Base-by-base conservation (phyloP, 768 basidiomycete species). In the Asterophora lycoperdoides region DNA sequence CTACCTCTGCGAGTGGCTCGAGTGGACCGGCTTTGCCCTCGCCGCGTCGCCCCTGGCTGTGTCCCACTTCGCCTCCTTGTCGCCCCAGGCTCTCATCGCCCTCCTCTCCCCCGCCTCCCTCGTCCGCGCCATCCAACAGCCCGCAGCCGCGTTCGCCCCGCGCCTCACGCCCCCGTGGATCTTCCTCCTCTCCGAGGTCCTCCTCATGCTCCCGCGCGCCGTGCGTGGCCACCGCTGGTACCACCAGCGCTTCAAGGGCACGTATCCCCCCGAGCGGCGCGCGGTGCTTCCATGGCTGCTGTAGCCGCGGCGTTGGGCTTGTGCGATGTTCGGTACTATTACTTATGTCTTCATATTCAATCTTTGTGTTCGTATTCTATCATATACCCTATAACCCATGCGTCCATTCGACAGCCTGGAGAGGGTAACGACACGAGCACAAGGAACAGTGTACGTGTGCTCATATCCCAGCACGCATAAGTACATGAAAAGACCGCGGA, bases 1-100 rank as follows among this genome's bases (percentile, higher is more conserved):
- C 65, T 98, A 97, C 69, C 69, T 92, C 15, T 92, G 86, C 67
- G 95, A 97, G 63, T 98, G 95, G 95, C 50, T 86, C 47, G 95
- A 98, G 67, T 98, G 94, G 93, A 56, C 81, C 8, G 92, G 89
- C 7, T 97, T 86, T 64, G 86, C 90, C 1, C 63, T 96, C 33
- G 88, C 89, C 5, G 79, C 89, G 3, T 69, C 79, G 5, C 80
- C 84, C 1, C 6, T 23, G 3, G 23, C 23, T 6, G 3, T 23
- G 23, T 23, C 23, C 23, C 23, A 3, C 6, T 3, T 23, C 6
- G 6, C 23, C 23, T 6, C 6, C 23, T 6, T 23, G 3, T 23
- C 23, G 23, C 23, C 23, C 23, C 3, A 23, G 23, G 3, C 23
- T 3, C 7, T 74, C 0, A 79, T 76, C 15, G 55, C 29, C 13